These are phyloP conservation scores for Biscogniauxia marginata DNA, from an alignment of 2,329 filamentous ascomycete species.

Conservation along the genomic window DNA sequence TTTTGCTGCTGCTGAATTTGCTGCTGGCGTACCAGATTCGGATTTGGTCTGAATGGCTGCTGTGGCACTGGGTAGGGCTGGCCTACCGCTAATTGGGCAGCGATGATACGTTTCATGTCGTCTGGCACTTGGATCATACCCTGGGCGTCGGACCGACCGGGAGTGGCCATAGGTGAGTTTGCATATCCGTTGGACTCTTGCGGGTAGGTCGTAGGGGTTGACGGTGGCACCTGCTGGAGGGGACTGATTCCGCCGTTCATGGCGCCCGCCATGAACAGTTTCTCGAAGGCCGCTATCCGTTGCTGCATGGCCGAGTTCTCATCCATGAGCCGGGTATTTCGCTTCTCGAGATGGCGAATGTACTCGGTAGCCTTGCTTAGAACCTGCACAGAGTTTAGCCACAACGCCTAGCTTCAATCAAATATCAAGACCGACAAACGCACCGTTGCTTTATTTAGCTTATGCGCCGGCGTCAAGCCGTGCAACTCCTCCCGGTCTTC, in stretches of 20 bases:
- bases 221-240: slow-evolving; percentile 47
- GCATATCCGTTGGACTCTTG: slow-evolving; percentile 43
- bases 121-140: slow-evolving; percentile 67
- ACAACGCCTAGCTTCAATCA: background rate
- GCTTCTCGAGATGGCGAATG: slow-evolving; percentile 88
- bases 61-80: slow-evolving; percentile 50
- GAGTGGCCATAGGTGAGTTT: slow-evolving; percentile 43
- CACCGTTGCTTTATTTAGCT: slow-evolving; percentile 95
- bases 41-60: slow-evolving; percentile 40
- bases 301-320: slow-evolving; percentile 79
- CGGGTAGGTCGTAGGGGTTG: slow-evolving; percentile 52
- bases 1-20: slow-evolving; percentile 53
- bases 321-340: slow-evolving; percentile 77
- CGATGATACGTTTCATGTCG: slow-evolving; percentile 61
- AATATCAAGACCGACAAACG: slow-evolving; percentile 10
- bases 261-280: slow-evolving; percentile 76
- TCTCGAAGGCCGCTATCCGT: slow-evolving; percentile 72
- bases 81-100: slow-evolving; percentile 54
- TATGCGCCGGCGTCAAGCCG: slow-evolving; percentile 82
- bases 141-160: slow-evolving; percentile 43
- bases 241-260: slow-evolving; percentile 61
- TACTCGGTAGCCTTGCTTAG: slow-evolving; percentile 96
- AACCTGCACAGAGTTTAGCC: slow-evolving; percentile 48
- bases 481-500: slow-evolving; percentile 79
- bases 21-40: slow-evolving; percentile 52